A percentile compares a stretch with the other conserved stretches of the same genome.
phyloP scores from a whole-genome alignment of 2,329 filamentous ascomycete species.

The Fusarium heterosporum region DNA sequence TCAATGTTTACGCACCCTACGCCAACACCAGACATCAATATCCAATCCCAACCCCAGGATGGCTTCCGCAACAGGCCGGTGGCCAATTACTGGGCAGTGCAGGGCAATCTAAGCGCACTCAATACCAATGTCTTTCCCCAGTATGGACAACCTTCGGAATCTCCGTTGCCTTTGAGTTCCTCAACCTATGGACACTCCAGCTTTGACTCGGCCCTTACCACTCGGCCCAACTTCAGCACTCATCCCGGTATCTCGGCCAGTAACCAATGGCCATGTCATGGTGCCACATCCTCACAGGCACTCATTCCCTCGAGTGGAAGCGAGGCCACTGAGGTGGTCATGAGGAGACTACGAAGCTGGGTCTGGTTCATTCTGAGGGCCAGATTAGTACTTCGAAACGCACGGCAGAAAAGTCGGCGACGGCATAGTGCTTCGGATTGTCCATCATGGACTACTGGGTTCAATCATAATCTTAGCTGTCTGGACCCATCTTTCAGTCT shows the following conservation, averaged over 20 bases:
- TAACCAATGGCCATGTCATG: background rate
- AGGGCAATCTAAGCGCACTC: conserved; percentile 6
- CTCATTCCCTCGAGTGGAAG: background rate
- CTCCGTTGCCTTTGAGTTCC: conserved; percentile 9
- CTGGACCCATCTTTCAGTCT: background rate
- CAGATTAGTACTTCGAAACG: conserved; percentile 3
- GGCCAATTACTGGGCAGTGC: conserved; percentile 25
- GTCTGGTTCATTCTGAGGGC: conserved; percentile 18
- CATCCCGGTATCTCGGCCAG: background rate
- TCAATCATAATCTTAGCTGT: background rate
- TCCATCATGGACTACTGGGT: conserved; percentile 1
- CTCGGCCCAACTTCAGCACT: conserved; percentile 1
- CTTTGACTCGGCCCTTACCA: background rate
- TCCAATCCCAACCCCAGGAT: conserved; percentile 12
- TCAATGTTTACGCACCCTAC: conserved; percentile 24
- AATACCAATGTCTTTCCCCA: conserved; percentile 16
- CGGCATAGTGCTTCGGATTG: conserved; percentile 7
- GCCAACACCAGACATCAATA: conserved; percentile 7
- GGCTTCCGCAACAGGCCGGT: conserved; percentile 1
- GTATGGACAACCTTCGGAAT: conserved; percentile 17
- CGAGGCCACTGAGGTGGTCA: conserved; percentile 3
- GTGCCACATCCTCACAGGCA: background rate
- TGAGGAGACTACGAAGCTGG: conserved; percentile 7
- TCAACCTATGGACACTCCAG: conserved; percentile 9
- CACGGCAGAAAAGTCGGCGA: conserved; percentile 5